phyloP scores from a whole-genome alignment of 768 basidiomycete genomes.

The Sporobolomyces pararoseus region DNA sequence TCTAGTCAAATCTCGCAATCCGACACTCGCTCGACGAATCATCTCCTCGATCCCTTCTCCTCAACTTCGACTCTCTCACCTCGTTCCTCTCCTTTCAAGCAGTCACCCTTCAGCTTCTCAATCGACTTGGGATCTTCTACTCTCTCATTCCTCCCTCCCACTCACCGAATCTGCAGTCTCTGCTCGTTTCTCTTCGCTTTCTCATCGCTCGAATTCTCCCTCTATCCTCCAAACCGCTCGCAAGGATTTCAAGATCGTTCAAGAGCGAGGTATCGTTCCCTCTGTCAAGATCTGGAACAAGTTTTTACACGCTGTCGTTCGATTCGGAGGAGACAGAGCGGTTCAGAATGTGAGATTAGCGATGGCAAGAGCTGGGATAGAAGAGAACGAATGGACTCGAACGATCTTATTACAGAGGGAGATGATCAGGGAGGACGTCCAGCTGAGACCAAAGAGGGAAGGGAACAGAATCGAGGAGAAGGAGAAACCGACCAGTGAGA shows the following conservation, averaged over 20 bases:
- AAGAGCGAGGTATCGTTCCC: neutral
- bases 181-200: conserved; percentile 12
- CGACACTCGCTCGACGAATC: neutral
- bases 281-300: conserved; percentile 11
- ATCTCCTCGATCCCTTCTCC: neutral
- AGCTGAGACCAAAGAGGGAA: neutral
- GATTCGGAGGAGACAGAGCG: neutral
- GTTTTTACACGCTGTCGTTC: conserved; percentile 5
- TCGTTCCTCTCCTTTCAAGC: conserved; percentile 6
- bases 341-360: neutral
- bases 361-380: neutral
- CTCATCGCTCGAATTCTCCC: neutral
- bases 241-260: neutral
- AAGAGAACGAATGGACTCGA: conserved; percentile 1
- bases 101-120: neutral
- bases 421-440: conserved; percentile 15
- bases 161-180: neutral
- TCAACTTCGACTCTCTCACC: neutral
- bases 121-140: neutral
- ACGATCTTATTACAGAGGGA: conserved; percentile 9
- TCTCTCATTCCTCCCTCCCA: neutral
- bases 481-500: neutral
- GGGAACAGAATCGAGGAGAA: neutral
- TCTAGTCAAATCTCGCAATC: neutral
- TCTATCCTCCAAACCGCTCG: neutral